Percentiles rank a stretch among this genome's conserved stretches.
phyloP scores from a whole-genome alignment of 805 yeast species.

The Wickerhamomyces ciferrii region DNA sequence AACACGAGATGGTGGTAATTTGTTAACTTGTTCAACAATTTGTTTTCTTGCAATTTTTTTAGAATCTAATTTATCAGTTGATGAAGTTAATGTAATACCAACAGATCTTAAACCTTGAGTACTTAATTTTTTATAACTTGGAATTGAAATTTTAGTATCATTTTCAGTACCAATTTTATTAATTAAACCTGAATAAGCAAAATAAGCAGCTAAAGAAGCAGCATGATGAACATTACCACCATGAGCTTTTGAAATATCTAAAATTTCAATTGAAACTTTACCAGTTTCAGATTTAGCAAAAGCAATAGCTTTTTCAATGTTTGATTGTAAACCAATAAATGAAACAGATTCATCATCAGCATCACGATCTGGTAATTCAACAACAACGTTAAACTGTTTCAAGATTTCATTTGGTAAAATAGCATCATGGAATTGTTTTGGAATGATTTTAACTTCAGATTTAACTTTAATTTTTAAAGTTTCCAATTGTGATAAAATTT shows the following conservation, averaged over 20 bases:
- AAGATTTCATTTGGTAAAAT: conserved; percentile 52
- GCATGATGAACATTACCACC: conserved; percentile 78
- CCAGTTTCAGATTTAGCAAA: conserved; percentile 57
- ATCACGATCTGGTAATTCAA: conserved; percentile 42
- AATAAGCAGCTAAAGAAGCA: conserved; percentile 62
- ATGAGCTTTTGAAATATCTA: conserved; percentile 88
- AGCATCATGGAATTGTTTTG: conserved; percentile 64
- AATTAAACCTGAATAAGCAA: conserved; percentile 47
- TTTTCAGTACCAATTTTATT: conserved; percentile 32
- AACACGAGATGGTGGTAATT: conserved; percentile 62
- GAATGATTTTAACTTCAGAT: conserved; percentile 57
- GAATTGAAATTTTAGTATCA: conserved; percentile 41
- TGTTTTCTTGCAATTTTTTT: conserved; percentile 64
- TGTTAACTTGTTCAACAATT: conserved; percentile 69
- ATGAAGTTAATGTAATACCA: conserved; percentile 56
- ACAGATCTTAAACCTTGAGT: conserved; percentile 37
- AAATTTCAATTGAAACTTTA: conserved; percentile 52
- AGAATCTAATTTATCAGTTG: conserved; percentile 38
- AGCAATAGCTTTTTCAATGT: conserved; percentile 57
- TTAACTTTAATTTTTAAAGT: conserved; percentile 39
- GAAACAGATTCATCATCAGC: conserved; percentile 46
- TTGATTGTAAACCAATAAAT: conserved; percentile 58
- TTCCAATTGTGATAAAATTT: conserved; percentile 41
- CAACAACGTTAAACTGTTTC: conserved; percentile 49
- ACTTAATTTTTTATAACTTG: conserved; percentile 40